These are phyloP conservation scores for Cyberlindnera xylosilytica DNA, from an alignment of 805 yeast genomes.

Conservation along the genomic window DNA sequence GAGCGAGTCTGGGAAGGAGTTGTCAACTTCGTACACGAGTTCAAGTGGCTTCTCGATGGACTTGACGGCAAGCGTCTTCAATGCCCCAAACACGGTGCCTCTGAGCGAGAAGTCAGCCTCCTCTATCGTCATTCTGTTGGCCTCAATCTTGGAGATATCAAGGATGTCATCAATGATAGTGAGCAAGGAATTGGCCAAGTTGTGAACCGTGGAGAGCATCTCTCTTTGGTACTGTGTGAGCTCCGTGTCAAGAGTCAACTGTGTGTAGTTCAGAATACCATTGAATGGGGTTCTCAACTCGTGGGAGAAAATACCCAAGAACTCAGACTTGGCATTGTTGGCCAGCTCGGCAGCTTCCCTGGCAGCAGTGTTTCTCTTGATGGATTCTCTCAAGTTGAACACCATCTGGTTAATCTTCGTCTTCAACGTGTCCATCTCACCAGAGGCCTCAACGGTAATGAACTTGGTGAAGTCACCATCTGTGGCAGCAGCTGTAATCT, in stretches of 20 bases:
- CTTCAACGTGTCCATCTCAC: conserved; percentile 70
- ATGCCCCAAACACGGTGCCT: conserved; percentile 86
- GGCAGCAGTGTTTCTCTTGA: conserved; percentile 88
- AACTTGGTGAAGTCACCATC: conserved; percentile 90
- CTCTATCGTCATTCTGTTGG: conserved; percentile 90
- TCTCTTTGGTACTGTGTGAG: conserved; percentile 89
- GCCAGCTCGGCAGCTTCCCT: conserved; percentile 94
- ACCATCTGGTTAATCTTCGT: conserved; percentile 75
- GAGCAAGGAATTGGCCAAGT: conserved; percentile 77
- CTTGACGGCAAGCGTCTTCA: conserved; percentile 84
- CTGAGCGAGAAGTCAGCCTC: conserved; percentile 82
- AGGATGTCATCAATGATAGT: conserved; percentile 88
- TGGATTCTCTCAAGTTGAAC: conserved; percentile 79
- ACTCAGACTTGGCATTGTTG: conserved; percentile 84
- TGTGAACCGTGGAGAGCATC: conserved; percentile 86
- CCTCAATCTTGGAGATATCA: conserved; percentile 91
- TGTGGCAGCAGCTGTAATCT: conserved; percentile 90
- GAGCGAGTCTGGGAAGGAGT: conserved; percentile 81
- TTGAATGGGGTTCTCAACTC: conserved; percentile 91
- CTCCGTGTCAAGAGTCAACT: conserved; percentile 82
- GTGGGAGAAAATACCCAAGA: conserved; percentile 83
- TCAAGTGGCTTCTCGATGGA: conserved; percentile 85
- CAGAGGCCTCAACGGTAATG: conserved; percentile 87
- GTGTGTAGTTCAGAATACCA: conserved; percentile 93
- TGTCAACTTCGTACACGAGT: conserved; percentile 76